Base-by-base conservation (phyloP, 352 stramenopile genomes). In the Chrysophaeum taylorii region DNA sequence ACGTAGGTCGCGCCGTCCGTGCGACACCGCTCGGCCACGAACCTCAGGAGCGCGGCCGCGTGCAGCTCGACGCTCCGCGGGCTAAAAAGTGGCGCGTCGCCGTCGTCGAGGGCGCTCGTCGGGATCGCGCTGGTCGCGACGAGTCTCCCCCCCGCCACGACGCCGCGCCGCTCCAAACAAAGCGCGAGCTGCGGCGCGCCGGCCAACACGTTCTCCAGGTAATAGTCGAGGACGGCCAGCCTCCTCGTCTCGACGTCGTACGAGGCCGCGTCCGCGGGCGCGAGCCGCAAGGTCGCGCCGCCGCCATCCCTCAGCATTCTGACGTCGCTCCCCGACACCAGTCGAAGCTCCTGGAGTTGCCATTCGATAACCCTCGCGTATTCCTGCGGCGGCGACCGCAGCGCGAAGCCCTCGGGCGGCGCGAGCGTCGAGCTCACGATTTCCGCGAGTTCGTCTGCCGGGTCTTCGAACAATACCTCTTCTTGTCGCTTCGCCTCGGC, bases 271-370 rank as follows among this genome's bases (percentile, higher is more conserved):
- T 7, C 33, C 39, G 7, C 9, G 50, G 50, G 31, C 50, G 50
- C 18, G 50, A 31, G 27, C n/a, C 27, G 12, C 27, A 61, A 31
- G 16, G 50, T 33, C 50, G 16, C 18, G n/a, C 18, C 18, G 18
- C 18, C 50, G 52, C 2, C 16, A 14, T 25, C 2, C 27, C 52
- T 2, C 7, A 12, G 5, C 25, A 63, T 15, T 7, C 36, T 5
- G 7, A 25, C 52, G 52, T 63, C 52, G 52, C 52, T 63, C 7
- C 52, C 52, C 52, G 52, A 63, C 7, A 63, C 2, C 25, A 63
- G 7, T 2, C 39, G 2, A 2, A 33, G 7, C 9, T 9, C 52
- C 5, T 33, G 9, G 25, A 63, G 7, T 2, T 25, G 52, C 52
- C 52, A 63, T 12, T 12, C 4, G 27, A 9, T 2, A 2, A 63